Percentiles rank a stretch among this genome's conserved stretches.
These are phyloP conservation scores for Strigomonas galati DNA, from an alignment of 208 protist species.

Conservation along the genomic window DNA sequence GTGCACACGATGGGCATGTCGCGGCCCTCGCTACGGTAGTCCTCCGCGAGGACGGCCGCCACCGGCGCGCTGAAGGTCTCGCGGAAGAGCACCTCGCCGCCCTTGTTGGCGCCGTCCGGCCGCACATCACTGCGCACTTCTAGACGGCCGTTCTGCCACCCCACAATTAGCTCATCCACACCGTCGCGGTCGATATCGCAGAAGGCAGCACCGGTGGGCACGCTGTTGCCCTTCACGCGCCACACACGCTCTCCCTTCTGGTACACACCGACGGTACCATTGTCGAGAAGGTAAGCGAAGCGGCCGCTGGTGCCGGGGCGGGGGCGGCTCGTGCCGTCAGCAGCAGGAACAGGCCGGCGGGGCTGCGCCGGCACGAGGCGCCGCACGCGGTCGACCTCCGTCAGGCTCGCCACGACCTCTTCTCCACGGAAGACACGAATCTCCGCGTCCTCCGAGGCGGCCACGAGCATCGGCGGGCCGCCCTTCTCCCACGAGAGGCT, in stretches of 20 bases:
- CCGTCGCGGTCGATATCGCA: constrained; percentile 94
- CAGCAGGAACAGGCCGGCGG: not conserved
- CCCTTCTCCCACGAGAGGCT: constrained; percentile 61
- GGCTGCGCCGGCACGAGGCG: constrained; percentile 40
- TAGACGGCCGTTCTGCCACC: constrained; percentile 83
- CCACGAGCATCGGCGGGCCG: constrained; percentile 59
- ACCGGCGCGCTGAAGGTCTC: constrained; percentile 69
- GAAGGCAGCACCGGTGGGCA: constrained; percentile 75
- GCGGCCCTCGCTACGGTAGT: constrained; percentile 89
- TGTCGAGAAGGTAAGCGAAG: constrained; percentile 91
- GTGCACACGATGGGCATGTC: constrained; percentile 81
- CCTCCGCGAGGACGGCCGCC: constrained; percentile 75
- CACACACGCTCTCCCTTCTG: constrained; percentile 70
- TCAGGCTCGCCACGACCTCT: constrained; percentile 75
- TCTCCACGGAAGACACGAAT: constrained; percentile 91
- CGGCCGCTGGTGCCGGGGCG: constrained; percentile 15
- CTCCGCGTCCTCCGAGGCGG: constrained; percentile 93
- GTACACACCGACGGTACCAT: constrained; percentile 94
- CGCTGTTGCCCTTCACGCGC: constrained; percentile 81
- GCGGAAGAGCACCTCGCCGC: constrained; percentile 79
- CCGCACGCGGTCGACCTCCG: constrained; percentile 79
- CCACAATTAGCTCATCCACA: constrained; percentile 89
- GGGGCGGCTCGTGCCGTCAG: not conserved
- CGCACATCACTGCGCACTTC: constrained; percentile 72
- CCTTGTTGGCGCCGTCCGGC: constrained; percentile 32